A percentile compares a stretch with the other conserved stretches of the same genome.
phyloP scores from a whole-genome alignment of 768 basidiomycete genomes.

The Ramaria rubella region DNA sequence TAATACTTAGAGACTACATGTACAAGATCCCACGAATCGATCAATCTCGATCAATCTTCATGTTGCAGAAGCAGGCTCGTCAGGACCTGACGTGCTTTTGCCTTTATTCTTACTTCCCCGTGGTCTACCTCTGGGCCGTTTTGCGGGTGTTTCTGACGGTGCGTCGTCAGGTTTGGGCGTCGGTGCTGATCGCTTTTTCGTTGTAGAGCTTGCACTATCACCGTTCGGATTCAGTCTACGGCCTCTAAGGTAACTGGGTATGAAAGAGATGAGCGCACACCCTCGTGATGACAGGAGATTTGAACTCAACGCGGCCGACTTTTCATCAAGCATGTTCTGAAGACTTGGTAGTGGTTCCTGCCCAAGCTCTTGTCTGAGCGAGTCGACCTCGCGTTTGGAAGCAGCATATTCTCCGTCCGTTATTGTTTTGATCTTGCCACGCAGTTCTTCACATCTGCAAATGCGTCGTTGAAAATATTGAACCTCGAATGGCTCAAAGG shows the following conservation, averaged over 20 bases:
- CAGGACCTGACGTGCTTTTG: conserved; percentile 1
- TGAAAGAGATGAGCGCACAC: not conserved
- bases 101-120: conserved; percentile 60
- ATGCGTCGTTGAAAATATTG: not conserved
- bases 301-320: conserved; percentile 45
- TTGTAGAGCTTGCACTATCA: not conserved
- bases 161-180: conserved; percentile 25
- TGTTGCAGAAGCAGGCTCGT: not conserved
- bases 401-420: conserved; percentile 71
- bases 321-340: conserved; percentile 71
- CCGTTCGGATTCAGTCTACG: conserved; percentile 48
- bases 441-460: conserved; percentile 57
- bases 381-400: conserved; percentile 73
- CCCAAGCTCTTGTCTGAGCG: conserved; percentile 67
- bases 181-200: conserved; percentile 25
- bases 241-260: conserved; percentile 51
- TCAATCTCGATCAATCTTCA: too few species aligned
- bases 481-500: conserved; percentile 1
- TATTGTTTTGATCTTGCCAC: conserved; percentile 55
- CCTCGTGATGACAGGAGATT: conserved; percentile 21
- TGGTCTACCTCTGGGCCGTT: conserved; percentile 59
- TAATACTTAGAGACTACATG: too few species aligned
- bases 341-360: conserved; percentile 66
- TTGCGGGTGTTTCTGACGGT: conserved; percentile 24
- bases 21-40: too few species aligned